These are phyloP conservation scores for Tagetes patula DNA, from an alignment of 129 eudicot species.

Conservation along the genomic window DNA sequence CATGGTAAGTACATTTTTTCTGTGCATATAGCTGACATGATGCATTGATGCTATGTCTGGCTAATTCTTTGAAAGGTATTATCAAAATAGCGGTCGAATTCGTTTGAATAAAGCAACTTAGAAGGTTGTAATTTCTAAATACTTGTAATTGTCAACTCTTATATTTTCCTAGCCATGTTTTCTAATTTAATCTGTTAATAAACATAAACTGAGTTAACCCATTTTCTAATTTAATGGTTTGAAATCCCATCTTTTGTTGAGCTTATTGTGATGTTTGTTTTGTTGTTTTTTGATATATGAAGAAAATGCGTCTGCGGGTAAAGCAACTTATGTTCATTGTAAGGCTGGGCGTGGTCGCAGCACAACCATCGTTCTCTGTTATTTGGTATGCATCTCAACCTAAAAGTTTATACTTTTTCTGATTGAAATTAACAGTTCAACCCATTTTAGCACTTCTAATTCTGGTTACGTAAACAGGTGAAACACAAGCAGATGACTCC, in stretches of 20 bases:
- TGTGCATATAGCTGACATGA: not conserved
- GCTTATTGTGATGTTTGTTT: not conserved
- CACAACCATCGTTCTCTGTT: conserved; percentile 78
- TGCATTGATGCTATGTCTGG: not conserved
- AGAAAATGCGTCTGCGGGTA: conserved; percentile 62
- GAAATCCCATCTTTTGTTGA: not conserved
- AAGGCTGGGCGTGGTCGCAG: conserved; percentile 94
- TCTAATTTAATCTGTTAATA: not conserved
- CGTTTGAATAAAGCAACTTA: not conserved
- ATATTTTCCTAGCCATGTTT: not conserved
- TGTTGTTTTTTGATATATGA: conserved; percentile 6
- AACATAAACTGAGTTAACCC: not conserved
- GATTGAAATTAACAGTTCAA: not conserved
- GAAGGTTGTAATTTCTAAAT: not conserved
- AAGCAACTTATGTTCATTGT: conserved; percentile 81
- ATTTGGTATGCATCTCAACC: conserved; percentile 49
- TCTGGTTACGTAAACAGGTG: conserved; percentile 38
- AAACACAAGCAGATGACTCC: conserved; percentile 79
- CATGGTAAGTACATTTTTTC: conserved; percentile 40
- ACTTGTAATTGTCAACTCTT: not conserved
- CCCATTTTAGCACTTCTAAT: conserved; percentile 10
- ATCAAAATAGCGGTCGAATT: not conserved
- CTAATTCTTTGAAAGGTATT: not conserved
- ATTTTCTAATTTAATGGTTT: not conserved
- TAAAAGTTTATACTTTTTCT: not conserved